Evolutionary conservation across 2,329 filamentous ascomycete species (phyloP).

Genomic region (Neurospora sp.): DNA sequence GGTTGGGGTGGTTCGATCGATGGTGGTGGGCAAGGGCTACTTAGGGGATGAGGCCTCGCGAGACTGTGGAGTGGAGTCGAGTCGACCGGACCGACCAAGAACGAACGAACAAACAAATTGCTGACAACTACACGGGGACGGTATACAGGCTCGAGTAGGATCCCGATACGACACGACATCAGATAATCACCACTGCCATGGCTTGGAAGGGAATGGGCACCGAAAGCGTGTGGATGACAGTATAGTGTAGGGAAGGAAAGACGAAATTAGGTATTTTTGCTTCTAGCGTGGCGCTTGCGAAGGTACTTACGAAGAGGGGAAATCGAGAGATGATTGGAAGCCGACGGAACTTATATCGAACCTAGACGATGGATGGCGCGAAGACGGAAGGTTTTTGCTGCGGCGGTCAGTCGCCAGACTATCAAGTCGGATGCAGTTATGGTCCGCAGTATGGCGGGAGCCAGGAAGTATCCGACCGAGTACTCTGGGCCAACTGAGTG

Average conservation of each 20-base stretch:
- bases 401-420: neutral
- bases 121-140: neutral
- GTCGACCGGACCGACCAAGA: neutral
- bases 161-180: neutral
- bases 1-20: neutral
- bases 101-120: neutral
- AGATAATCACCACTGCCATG: neutral
- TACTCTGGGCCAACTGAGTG: too few relatives aligned
- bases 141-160: neutral
- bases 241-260: neutral
- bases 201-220: neutral
- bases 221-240: neutral
- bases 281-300: neutral
- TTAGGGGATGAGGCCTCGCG: neutral
- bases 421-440: neutral
- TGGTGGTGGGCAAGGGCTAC: too few relatives aligned
- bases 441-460: neutral
- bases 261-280: neutral
- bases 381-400: neutral
- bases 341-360: neutral
- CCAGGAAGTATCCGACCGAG: too few relatives aligned
- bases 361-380: neutral
- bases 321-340: neutral
- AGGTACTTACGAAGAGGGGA: neutral
- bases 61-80: neutral